These are phyloP conservation scores for Penicillium malachiteum DNA, from an alignment of 495 filamentous ascomycete species.

Conservation along the genomic window DNA sequence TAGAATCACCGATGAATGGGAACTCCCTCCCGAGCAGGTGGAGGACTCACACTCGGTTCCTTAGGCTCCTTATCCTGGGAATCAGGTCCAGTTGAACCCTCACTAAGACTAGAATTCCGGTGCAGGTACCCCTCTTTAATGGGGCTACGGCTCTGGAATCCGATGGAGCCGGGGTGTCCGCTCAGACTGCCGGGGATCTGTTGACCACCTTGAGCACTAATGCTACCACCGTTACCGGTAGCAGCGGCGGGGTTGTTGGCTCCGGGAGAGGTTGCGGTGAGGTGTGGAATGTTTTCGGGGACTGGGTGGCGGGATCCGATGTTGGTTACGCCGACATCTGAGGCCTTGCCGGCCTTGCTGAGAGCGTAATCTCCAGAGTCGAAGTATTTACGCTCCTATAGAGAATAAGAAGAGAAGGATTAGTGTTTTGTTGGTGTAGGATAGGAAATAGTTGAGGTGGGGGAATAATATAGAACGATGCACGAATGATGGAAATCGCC, in stretches of 20 bases:
- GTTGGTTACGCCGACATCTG: slow-evolving; percentile 87
- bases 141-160: slow-evolving; percentile 68
- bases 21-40: slow-evolving; percentile 53
- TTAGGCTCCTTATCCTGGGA: slow-evolving; percentile 27
- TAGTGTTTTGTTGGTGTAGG: slow-evolving; percentile 6
- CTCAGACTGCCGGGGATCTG: slow-evolving; percentile 49
- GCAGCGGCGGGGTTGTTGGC: slow-evolving; percentile 40
- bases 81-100: slow-evolving; percentile 47
- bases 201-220: slow-evolving; percentile 40
- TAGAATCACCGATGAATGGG: slow-evolving; percentile 56
- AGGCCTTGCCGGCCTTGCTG: slow-evolving; percentile 96
- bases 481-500: neutral
- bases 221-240: slow-evolving; percentile 38
- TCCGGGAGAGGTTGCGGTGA: slow-evolving; percentile 70
- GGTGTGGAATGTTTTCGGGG: slow-evolving; percentile 93
- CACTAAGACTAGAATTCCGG: slow-evolving; percentile 71
- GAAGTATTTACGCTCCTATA: slow-evolving; percentile 95
- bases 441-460: neutral
- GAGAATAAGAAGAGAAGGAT: neutral
- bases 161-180: slow-evolving; percentile 45
- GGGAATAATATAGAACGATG: neutral
- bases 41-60: slow-evolving; percentile 47
- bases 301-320: slow-evolving; percentile 93
- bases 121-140: slow-evolving; percentile 84
- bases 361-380: slow-evolving; percentile 97